Evolutionary conservation across 139 green algal species (phyloP).

Genomic region (Tetradesmus lagerheimii): DNA sequence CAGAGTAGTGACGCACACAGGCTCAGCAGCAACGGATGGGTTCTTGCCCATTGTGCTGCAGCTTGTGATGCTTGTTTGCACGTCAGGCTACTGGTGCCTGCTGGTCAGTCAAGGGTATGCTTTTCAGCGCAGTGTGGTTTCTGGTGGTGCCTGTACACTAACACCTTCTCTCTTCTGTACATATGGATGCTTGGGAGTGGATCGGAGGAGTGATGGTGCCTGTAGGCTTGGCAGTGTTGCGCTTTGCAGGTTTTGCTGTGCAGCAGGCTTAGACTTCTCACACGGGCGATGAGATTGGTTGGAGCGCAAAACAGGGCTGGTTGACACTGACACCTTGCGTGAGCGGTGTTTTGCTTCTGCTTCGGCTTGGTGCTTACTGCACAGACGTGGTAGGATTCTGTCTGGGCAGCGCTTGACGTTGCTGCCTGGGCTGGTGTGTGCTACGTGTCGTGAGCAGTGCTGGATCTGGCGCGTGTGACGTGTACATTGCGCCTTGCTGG

Average conservation of each 20-base stretch:
- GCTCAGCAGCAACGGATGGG: neutral
- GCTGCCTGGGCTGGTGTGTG: too few species aligned
- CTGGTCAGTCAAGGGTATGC: too few species aligned
- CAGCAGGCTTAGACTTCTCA: too few species aligned
- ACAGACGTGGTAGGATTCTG: too few species aligned
- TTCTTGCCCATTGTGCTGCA: neutral
- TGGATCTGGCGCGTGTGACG: neutral
- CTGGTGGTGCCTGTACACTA: neutral
- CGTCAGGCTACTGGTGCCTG: neutral
- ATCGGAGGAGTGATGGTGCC: neutral
- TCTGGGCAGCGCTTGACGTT: too few species aligned
- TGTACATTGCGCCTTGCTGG: neutral
- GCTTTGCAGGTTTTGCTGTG: too few species aligned
- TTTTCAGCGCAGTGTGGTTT: neutral
- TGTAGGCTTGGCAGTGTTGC: neutral
- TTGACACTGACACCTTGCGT: too few species aligned
- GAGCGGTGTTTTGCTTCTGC: too few species aligned
- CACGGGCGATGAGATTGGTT: neutral
- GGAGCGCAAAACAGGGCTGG: neutral
- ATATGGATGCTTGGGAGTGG: neutral
- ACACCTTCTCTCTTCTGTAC: neutral
- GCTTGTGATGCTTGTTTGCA: neutral
- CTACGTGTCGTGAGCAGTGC: too few species aligned
- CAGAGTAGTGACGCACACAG: neutral
- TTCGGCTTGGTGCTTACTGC: too few species aligned